Conservation (phyloP, 805 yeast genomes). For the Phaffomyces antillensis region DNA sequence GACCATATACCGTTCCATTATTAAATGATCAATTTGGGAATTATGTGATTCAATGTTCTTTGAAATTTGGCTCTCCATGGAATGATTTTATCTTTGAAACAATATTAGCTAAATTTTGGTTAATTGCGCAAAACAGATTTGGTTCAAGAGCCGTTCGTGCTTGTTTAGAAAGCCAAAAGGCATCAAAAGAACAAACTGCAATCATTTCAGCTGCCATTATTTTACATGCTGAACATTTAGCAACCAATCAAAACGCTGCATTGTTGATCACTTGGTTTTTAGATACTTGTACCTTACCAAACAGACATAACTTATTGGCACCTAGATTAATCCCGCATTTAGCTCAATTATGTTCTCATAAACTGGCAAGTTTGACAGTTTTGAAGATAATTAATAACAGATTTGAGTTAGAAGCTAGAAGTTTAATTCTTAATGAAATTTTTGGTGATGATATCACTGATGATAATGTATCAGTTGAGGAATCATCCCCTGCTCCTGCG, state of each 20-base stretch:
- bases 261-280: constrained; percentile 88
- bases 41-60: constrained; percentile 90
- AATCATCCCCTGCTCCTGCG: constrained; percentile 32
- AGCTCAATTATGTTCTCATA: constrained; percentile 63
- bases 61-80: constrained; percentile 83
- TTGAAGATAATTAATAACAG: constrained; percentile 71
- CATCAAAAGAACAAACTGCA: constrained; percentile 59
- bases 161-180: constrained; percentile 73
- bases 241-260: constrained; percentile 82
- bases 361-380: constrained; percentile 76
- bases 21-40: constrained; percentile 96
- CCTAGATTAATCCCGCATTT: constrained; percentile 55
- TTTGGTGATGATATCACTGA: constrained; percentile 43
- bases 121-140: constrained; percentile 79
- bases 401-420: constrained; percentile 54
- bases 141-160: constrained; percentile 96
- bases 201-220: constrained; percentile 74
- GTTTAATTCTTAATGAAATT: constrained; percentile 52
- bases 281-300: constrained; percentile 68
- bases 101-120: constrained; percentile 68
- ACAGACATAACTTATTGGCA: constrained; percentile 60
- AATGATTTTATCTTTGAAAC: constrained; percentile 85
- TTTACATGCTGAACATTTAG: constrained; percentile 69
- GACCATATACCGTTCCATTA: constrained; percentile 76
- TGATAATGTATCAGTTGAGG: constrained; percentile 9